Evolutionary conservation across 202 grass and related monocot species (phyloP).

Genomic region (Panicum virgatum): DNA sequence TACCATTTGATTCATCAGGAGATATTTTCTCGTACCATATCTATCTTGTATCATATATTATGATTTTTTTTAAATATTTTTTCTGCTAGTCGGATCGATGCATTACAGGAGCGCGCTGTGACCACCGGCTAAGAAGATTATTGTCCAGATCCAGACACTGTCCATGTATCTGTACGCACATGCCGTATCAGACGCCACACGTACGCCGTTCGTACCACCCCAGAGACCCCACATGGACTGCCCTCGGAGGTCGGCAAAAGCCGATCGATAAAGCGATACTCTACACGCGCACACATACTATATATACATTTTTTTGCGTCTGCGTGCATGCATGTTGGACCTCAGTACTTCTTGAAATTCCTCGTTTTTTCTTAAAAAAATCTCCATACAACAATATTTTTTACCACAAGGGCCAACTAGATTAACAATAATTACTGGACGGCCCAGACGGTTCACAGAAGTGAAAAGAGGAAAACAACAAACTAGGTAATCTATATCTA

Average conservation of each 20-base stretch:
- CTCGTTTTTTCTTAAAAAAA: background rate
- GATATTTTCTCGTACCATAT: too few species aligned
- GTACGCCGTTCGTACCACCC: background rate
- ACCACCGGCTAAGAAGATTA: background rate
- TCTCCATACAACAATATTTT: background rate
- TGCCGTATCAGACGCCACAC: background rate
- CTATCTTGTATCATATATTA: too few species aligned
- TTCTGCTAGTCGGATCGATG: background rate
- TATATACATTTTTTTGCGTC: background rate
- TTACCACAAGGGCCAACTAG: background rate
- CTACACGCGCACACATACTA: background rate
- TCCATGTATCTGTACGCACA: background rate
- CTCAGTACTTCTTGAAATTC: background rate
- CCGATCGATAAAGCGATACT: background rate
- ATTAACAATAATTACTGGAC: slow-evolving; percentile 9
- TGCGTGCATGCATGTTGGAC: background rate
- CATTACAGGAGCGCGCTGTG: too few species aligned
- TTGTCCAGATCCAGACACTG: background rate
- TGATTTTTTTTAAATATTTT: background rate
- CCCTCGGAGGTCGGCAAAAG: background rate
- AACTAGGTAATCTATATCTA: too few species aligned
- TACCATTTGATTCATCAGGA: too few species aligned
- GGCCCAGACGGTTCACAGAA: background rate
- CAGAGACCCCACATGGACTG: background rate
- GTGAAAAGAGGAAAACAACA: too few species aligned